Conservation (phyloP, 1,139 yeast species). For the Candida tropicalis region DNA sequence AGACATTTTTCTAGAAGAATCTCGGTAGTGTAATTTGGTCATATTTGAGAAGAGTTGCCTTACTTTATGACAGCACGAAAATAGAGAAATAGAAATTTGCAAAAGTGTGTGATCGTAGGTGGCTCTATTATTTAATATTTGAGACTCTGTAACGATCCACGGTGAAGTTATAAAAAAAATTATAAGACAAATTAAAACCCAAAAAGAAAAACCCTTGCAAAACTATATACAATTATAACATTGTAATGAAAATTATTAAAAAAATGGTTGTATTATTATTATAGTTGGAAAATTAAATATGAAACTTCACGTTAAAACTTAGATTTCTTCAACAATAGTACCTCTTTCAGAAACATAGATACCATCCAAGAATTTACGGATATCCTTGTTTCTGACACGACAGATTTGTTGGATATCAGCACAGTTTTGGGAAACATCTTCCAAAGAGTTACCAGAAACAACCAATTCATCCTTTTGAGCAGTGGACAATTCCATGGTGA, state of each 20-base stretch:
- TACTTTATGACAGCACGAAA: too few relatives aligned
- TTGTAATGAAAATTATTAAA: slow-evolving; percentile 16
- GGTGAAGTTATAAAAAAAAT: slow-evolving; percentile 24
- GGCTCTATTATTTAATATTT: slow-evolving; percentile 52
- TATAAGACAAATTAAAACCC: slow-evolving; percentile 21
- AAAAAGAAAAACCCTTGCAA: slow-evolving; percentile 8
- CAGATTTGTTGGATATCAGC: slow-evolving; percentile 98
- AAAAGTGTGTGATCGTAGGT: slow-evolving; percentile 52
- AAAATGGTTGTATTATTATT: slow-evolving; percentile 11
- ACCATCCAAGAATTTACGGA: slow-evolving; percentile 99
- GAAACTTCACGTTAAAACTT: slow-evolving; percentile 20
- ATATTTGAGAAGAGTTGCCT: too few relatives aligned
- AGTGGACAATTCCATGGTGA: slow-evolving; percentile 76
- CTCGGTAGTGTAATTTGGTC: background rate
- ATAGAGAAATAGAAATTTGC: background rate
- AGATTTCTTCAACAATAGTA: slow-evolving; percentile 69
- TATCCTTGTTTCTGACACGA: slow-evolving; percentile 99
- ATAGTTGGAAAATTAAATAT: slow-evolving; percentile 3
- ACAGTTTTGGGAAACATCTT: slow-evolving; percentile 97
- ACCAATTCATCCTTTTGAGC: slow-evolving; percentile 93
- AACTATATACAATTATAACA: slow-evolving; percentile 6
- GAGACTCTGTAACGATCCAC: slow-evolving; percentile 57
- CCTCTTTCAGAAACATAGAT: slow-evolving; percentile 98
- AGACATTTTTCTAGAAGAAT: slow-evolving; percentile 16
- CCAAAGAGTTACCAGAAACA: slow-evolving; percentile 94